phyloP scores from a whole-genome alignment of 169 alveolate species.

The Neospora caninum region DNA sequence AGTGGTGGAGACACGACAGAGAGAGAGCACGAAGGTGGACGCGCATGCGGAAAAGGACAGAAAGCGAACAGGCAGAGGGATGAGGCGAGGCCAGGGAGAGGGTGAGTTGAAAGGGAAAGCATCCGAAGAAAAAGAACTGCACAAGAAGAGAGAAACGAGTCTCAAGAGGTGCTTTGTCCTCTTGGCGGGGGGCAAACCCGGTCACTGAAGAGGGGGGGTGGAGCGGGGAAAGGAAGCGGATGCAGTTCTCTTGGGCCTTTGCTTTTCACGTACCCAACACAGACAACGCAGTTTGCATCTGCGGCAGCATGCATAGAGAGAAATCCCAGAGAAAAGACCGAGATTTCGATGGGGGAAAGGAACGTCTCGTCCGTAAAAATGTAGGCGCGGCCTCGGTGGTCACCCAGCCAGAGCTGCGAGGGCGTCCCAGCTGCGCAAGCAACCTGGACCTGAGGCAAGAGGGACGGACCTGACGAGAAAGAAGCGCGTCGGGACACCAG shows the following conservation, averaged over 20 bases:
- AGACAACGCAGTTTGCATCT: conserved; percentile 45
- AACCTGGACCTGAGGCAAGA: not conserved
- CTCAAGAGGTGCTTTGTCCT: no score
- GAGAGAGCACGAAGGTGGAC: no score
- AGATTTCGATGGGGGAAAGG: conserved; percentile 43
- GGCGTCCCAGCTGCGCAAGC: conserved; percentile 61
- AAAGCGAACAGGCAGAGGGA: no score
- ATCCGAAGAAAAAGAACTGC: no score
- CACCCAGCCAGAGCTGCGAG: conserved; percentile 59
- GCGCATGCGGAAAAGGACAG: no score
- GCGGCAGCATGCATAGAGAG: conserved; percentile 57
- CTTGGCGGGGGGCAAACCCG: no score
- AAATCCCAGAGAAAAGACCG: conserved; percentile 42
- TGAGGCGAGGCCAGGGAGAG: no score
- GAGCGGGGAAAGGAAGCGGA: not conserved
- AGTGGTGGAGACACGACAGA: no score
- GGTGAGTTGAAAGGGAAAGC: no score
- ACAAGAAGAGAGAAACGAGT: not conserved
- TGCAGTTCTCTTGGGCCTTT: not conserved
- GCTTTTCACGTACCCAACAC: conserved; percentile 41
- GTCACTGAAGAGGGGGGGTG: no score
- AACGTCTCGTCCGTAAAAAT: conserved; percentile 18
- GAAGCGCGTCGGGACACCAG: no score
- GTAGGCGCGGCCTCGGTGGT: conserved; percentile 45
- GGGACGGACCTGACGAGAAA: not conserved